A percentile compares a stretch with the other conserved stretches of the same genome.
Evolutionary conservation across 495 filamentous ascomycete species (phyloP).

Genomic region (Trichoderma gamsii): DNA sequence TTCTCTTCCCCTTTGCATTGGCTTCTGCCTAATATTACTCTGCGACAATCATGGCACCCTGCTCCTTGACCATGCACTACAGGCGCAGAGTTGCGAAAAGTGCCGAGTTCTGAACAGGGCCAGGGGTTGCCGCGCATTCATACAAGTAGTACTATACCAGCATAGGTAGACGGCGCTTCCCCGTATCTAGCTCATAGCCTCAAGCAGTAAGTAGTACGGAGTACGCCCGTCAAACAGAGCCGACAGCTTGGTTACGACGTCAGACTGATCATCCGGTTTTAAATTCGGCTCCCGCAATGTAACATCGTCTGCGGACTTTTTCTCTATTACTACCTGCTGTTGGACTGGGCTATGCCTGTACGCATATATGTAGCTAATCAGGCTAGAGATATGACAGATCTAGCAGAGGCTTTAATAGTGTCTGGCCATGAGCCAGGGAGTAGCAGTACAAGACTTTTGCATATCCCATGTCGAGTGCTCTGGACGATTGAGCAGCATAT

Average conservation of each 20-base stretch:
- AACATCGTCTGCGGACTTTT: neutral
- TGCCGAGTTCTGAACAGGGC: neutral
- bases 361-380: neutral
- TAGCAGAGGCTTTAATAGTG: neutral
- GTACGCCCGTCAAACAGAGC: conserved; percentile 6
- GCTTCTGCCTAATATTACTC: neutral
- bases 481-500: too few relatives aligned
- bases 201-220: neutral
- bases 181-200: neutral
- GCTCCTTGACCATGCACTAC: neutral
- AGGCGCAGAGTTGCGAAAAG: neutral
- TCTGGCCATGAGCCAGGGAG: neutral
- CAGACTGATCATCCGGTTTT: neutral
- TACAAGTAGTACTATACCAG: neutral
- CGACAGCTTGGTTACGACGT: conserved; percentile 1
- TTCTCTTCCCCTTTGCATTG: neutral
- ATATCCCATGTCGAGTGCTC: too few relatives aligned
- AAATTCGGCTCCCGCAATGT: conserved; percentile 2
- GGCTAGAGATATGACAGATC: conserved; percentile 6
- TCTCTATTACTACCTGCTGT: neutral
- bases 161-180: neutral
- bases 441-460: neutral
- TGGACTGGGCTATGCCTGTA: neutral
- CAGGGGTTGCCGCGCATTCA: neutral
- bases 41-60: neutral